Evolutionary conservation across 148 eudicot genomes (phyloP), one percentile per base, ranked within the genome.

Genomic region (Chenopodium formosanum): DNA sequence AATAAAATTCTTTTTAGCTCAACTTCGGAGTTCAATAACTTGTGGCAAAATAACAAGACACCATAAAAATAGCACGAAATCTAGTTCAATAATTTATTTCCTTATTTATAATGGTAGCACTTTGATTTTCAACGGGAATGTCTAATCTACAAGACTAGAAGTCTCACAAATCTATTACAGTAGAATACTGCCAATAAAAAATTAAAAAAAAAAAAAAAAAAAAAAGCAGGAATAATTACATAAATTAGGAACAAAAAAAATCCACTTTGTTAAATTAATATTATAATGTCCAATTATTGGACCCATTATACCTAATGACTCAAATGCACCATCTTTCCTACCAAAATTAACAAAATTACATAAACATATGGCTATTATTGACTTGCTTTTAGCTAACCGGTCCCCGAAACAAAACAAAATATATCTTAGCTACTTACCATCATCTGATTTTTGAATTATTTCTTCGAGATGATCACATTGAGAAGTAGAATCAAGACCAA

Each of bases 381-480:
- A 50, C 56, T 11, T 74, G 23, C 46, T 19, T 40, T 16, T 25
- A 50, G 7, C 46, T 27, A 66, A 17, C 62, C 62, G 17, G 62
- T 16, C 22, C 62, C 22, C 22, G 0, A 17, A 56, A 50, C 53
- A 48, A 48, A 56, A 13, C 16, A 53, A 53, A 53, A 34, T 34
- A 14, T 4, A 14, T 53, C 60, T 53, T 53, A 53, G 22, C 9
- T 31, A 32, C 4, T 17, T 22, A 2, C 17, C 23, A 82, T 20
- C 71, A 10, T 68, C 47, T 60, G 22, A 70, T 70, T 70, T 71
- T 44, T 81, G 78, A 53, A 16, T 60, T 52, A 16, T 60, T 52
- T 72, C 81, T 13, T 77, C 84, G 19, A 76, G 44, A 72, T 53
- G 74, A 64, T 37, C 78, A 52, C 58, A 25, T 0, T 32, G 67